phyloP scores from a whole-genome alignment of 2,329 filamentous ascomycete species.

The Penicillium sp. region DNA sequence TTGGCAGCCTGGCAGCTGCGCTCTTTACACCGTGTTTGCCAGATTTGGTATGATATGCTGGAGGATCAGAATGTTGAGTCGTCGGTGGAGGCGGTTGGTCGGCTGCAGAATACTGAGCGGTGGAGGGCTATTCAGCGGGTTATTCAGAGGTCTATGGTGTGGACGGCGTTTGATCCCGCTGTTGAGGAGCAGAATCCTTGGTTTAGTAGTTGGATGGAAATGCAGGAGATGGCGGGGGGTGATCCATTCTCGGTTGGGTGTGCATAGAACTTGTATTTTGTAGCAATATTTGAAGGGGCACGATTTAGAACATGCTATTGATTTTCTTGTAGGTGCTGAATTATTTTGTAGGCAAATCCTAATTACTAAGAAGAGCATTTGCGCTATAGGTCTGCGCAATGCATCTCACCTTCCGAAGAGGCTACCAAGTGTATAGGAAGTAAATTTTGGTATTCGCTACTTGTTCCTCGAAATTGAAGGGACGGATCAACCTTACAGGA shows the following conservation, averaged over 20 bases:
- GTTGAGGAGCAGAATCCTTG: slow-evolving; percentile 8
- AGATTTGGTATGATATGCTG: slow-evolving; percentile 11
- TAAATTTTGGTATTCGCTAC: no score
- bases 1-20: slow-evolving; percentile 11
- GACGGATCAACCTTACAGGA: no score
- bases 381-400: no score
- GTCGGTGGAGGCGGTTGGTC: neutral
- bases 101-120: neutral
- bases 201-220: slow-evolving; percentile 5
- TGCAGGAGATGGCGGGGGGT: neutral
- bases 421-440: no score
- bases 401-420: no score
- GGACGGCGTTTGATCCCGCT: neutral
- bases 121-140: neutral
- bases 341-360: no score
- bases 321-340: no score
- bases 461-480: no score
- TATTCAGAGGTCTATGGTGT: slow-evolving; percentile 3
- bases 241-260: slow-evolving; percentile 1
- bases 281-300: no score
- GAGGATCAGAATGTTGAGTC: slow-evolving; percentile 6
- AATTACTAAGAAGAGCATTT: no score
- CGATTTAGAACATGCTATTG: no score
- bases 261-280: neutral
- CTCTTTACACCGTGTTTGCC: slow-evolving; percentile 9